Evolutionary conservation across 352 stramenopile genomes (phyloP), one percentile per base, ranked within the genome.

Genomic region (Globisporangium carolinianum): DNA sequence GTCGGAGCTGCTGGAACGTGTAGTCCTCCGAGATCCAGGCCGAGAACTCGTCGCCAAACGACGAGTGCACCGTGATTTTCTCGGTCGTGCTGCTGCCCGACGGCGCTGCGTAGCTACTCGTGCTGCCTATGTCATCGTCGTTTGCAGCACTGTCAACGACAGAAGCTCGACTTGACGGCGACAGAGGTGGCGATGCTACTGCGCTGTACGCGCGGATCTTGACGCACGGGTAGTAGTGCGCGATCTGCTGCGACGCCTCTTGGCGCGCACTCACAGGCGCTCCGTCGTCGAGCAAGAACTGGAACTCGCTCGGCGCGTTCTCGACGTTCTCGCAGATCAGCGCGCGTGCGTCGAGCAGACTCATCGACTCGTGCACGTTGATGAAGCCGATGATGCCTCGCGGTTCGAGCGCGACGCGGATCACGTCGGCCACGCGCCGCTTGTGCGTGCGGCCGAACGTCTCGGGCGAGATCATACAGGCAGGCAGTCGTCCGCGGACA

Each of bases 311-410:
- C 6, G 81, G 78, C 1, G 75, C 75, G 43, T 88, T 71, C 47
- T 91, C 81, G 10, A 91, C 76, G 50, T 85, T 88, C 49, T 88
- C 75, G 60, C 61, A 73, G 59, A 91, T 88, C 38, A 84, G 62
- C 12, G 68, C 64, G 9, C 81, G 78, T 9, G 79, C 81, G 37
- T 87, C 77, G 0, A 76, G 54, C 24, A 91, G 54, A 37, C 66
- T 89, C 76, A 87, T 89, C 43, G 51, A 63, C 18, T 87, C 75
- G 47, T 84, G 63, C 43, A 86, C 75, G 51, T 89, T 71, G 47
- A 91, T 91, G 48, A 89, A 91, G 41, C 82, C 82, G 56, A 91
- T 79, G 47, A 89, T 67, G 37, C 79, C 79, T 51, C 68, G 66
- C 8, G 62, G 66, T 58, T 91, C 82, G 18, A 91, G 66, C 10